phyloP scores from a whole-genome alignment of 768 basidiomycete species.

The Tremella mesenterica region DNA sequence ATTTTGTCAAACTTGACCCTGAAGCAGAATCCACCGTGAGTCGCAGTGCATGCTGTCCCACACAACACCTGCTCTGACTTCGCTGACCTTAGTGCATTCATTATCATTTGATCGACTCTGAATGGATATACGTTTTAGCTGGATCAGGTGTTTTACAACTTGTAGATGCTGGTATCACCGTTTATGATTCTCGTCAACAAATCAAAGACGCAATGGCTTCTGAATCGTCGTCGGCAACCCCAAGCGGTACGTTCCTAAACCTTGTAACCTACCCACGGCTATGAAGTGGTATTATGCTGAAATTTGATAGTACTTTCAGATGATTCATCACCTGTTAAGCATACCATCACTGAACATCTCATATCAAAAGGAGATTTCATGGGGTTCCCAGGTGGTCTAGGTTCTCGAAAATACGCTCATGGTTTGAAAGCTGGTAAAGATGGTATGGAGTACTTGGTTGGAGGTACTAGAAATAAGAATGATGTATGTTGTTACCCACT shows the following conservation, averaged over 20 bases:
- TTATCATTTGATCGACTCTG: slow-evolving; percentile 6
- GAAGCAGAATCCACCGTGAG: slow-evolving; percentile 2
- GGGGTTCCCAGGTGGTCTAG: slow-evolving; percentile 5
- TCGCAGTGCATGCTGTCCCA: background rate
- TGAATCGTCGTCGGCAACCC: no score
- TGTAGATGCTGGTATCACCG: background rate
- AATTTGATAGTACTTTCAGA: no score
- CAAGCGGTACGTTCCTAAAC: no score
- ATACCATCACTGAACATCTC: background rate
- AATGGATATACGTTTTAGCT: slow-evolving; percentile 6
- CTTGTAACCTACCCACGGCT: no score
- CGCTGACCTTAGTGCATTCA: slow-evolving; percentile 7
- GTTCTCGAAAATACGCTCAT: background rate
- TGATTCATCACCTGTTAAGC: no score
- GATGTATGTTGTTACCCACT: background rate
- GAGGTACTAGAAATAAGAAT: background rate
- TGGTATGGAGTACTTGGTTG: slow-evolving; percentile 5
- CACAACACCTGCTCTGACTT: background rate
- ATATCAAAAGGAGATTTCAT: slow-evolving; percentile 6
- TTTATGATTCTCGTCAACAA: background rate
- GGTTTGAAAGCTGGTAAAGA: background rate
- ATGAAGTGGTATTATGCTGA: no score
- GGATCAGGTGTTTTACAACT: background rate
- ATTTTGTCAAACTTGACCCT: background rate
- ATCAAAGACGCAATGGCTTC: background rate